Base-by-base conservation (phyloP, 148 eudicot species). In the Silene latifolia region DNA sequence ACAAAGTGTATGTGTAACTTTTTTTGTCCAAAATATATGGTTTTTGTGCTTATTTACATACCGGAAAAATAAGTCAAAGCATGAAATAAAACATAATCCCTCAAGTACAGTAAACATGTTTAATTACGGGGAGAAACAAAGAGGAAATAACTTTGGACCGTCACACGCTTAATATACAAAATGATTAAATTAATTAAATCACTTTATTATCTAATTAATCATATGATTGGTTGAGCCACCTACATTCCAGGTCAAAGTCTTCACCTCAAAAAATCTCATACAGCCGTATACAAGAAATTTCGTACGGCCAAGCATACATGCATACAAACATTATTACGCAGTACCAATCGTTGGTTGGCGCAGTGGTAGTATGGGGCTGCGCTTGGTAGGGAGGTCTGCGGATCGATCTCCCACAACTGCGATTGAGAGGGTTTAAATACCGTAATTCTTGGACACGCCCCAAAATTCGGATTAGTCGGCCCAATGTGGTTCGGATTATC, bases 61-160 rank as follows among this genome's bases (percentile, higher is more conserved):
- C 8, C 6, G 1, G 44, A 39, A 32, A 3, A 32, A 3, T 12
- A 48, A 9, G 18, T 39, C 44, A 39, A 39, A 39, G 1, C 9
- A 39, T 39, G 35, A 53, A 70, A 73, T 3, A 39, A 32, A 65
- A 80, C 76, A 76, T 14, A 72, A 53, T 67, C 76, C 83, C 79
- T 54, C 76, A 57, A 63, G 76, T 71, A 54, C 73, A 72, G 79
- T 69, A 72, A 72, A 67, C 83, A 77, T 76, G 83, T 76, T 72
- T 58, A 63, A 32, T 32, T 32, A 32, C 35, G 3, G 3, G 29
- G 35, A 32, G 35, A 32, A 32, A 76, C 69, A 67, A 51, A 7
- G 21, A 76, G 64, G 77, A 80, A 80, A 67, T 80, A 21, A 80
- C 77, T 73, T 18, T 63, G 4, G n/a, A 5, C 15, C 2, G 12